Base-by-base conservation (phyloP, 345 rosid species). In the Combretum micranthum region DNA sequence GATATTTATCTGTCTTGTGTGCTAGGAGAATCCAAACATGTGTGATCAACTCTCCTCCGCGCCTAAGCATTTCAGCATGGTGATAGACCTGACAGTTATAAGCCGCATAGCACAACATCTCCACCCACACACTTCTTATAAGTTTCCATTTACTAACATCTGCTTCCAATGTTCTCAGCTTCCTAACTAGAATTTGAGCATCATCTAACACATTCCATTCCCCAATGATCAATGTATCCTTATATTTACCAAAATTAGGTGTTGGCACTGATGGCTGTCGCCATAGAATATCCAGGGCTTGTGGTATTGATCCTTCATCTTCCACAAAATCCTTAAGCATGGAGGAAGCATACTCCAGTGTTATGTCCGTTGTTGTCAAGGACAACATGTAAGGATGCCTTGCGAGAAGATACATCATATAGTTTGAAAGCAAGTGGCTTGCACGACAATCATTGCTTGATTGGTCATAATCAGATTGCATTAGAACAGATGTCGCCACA, bases 321-420 rank as follows among this genome's bases (percentile, higher is more conserved):
- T 32, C 1, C 45, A 56, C 25, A 42, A 43, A 56, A n/a, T n/a
- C 22, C 59, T 20, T 39, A 13, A 56, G 18, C 0, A 17, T 42
- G 47, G 12, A 23, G 47, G 12, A 56, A 44, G 59, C 59, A 43
- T 56, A 43, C 23, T 44, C 48, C 59, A 56, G 4, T 44, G 49
- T 56, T 23, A 56, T 15, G 47, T 54, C 60, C 12, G 46, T n/a
- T 26, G 57, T 37, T 16, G 37, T 8, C 22, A 25, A 14, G 7
- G 61, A 44, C 22, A 63, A 3, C 58, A 45, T 20, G 1, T 52
- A 32, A 17, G 69, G 69, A n/a, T 49, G 46, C 39, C 25, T 22
- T 4, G 60, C 42, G 0, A 65, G 57, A 12, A 65, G 63, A 46
- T 65, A 58, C 46, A 52, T 10, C 53, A 58, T 52, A 15, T 65